Evolutionary conservation across 805 yeast species (phyloP), one percentile per base, ranked within the genome.

Genomic region (Yarrowia phangngaensis): DNA sequence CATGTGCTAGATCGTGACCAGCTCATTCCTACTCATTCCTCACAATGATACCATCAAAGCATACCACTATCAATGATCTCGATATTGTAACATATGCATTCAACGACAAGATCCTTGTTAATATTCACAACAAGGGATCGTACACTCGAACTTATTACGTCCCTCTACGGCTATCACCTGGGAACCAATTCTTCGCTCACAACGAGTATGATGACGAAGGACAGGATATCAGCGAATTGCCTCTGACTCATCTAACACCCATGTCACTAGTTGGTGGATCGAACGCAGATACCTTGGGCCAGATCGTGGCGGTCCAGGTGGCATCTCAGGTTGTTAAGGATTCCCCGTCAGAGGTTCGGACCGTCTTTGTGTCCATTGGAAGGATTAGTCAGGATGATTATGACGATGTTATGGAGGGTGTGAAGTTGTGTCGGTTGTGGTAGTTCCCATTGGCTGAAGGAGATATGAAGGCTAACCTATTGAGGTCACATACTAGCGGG

Each of bases 121-220:
- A 58, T 55, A 60, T 65, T 23, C 58, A 61, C 54, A 55, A 56
- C 31, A 53, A 64, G 27, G 62, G 60, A 30, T 53, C 56, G 32
- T 51, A 61, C 14, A 57, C 56, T n/a, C 57, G 58, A 32, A 28
- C 63, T 50, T 61, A 58, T 55, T 50, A 40, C 15, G 55, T 54
- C 2, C 54, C 58, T 4, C 36, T 57, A 27, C 15, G 30, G 4
- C 36, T 56, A 8, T 47, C 58, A 12, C 28, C 54, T 8, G 52
- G 50, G 4, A 29, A 51, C 13, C 51, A 51, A 31, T 29, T 29
- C 29, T 41, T 30, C 11, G 20, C 48, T 4, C 48, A 41, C 8
- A 20, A 27, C 7, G 35, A 29, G 12, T 41, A 29, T 22, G 48
- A 41, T 22, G 48, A 41, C 12, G 48, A 41, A n/a, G 48, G 48